Base-by-base conservation (phyloP, 2,329 filamentous ascomycete genomes). In the Geoglossum cookeanum region DNA sequence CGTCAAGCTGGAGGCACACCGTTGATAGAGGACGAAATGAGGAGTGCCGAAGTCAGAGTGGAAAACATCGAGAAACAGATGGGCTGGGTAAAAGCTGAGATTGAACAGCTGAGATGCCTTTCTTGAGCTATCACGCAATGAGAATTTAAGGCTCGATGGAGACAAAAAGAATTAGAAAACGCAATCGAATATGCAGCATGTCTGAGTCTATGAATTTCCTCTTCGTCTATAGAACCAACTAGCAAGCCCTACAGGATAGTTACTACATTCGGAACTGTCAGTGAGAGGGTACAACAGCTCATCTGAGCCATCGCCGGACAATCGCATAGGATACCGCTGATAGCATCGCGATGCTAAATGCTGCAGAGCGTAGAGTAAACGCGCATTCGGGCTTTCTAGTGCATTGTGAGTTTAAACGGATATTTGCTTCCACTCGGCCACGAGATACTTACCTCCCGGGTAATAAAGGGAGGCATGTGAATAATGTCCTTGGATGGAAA, bases 1-100 rank as follows among this genome's bases (percentile, higher is more conserved):
- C 27, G 48, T 51, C 6, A 32, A 51, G 48, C 27, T 32, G 48
- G 48, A 51, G 48, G 48, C 17, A 45, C 48, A 32, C 48, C 48
- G 48, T 51, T 51, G 48, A 51, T 51, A 32, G 48, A 51, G 48
- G 48, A 51, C 32, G 48, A 51, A 51, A 51, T 51, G 48, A 51
- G 48, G 48, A 51, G 48, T 51, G 48, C 27, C 4, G 27, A 32
- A 51, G 48, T 51, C 27, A 51, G 48, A 51, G 48, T 11, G 48
- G 27, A 32, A 51, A 51, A 51, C 48, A 51, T 51, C 27, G 5
- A 32, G 48, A 33, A 32, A 32, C 48, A 51, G 48, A 51, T 51
- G 27, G 48, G 3, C 48, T 2, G 9, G 48, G 27, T 51, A 30
- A 32, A 32, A 6, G 48, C 22, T 51, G 48, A 51, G 48, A 51